These are phyloP conservation scores for Trichoderma endophyticum DNA, from an alignment of 2,329 filamentous ascomycete genomes.

Conservation along the genomic window DNA sequence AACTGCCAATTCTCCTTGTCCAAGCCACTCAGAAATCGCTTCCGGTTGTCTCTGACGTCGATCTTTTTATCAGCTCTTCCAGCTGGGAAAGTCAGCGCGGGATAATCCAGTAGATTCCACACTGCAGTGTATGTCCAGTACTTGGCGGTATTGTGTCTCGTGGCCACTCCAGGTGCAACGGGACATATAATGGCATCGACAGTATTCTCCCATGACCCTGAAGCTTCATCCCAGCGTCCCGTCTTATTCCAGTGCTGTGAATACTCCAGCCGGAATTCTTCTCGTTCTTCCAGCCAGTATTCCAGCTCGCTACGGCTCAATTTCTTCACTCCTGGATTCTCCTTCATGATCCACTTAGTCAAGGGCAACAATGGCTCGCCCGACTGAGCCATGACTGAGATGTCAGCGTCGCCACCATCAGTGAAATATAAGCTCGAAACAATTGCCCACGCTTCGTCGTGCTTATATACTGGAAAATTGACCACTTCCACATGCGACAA, in stretches of 20 bases:
- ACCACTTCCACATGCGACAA: neutral
- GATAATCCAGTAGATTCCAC: slow-evolving; percentile 1
- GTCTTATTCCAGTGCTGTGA: neutral
- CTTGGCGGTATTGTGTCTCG: neutral
- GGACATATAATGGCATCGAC: neutral
- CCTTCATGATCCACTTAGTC: neutral
- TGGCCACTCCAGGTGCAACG: neutral
- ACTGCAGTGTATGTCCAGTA: neutral
- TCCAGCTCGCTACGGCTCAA: neutral
- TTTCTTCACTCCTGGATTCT: neutral
- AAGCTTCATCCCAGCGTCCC: neutral
- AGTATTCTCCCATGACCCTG: neutral
- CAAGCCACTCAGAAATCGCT: neutral
- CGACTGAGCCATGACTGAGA: neutral
- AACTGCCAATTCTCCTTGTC: neutral
- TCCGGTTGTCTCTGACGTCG: neutral
- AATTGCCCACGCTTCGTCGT: neutral
- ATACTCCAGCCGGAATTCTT: neutral
- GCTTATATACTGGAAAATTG: neutral
- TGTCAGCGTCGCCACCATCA: neutral
- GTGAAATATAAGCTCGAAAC: neutral
- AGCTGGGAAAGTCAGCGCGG: neutral
- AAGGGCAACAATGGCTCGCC: neutral
- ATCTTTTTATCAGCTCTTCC: neutral
- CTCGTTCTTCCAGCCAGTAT: neutral